Evolutionary conservation across 1,284 basidiomycete species (phyloP), one percentile per base, ranked within the genome.

Genomic region (Cryptococcus jaspeensis): DNA sequence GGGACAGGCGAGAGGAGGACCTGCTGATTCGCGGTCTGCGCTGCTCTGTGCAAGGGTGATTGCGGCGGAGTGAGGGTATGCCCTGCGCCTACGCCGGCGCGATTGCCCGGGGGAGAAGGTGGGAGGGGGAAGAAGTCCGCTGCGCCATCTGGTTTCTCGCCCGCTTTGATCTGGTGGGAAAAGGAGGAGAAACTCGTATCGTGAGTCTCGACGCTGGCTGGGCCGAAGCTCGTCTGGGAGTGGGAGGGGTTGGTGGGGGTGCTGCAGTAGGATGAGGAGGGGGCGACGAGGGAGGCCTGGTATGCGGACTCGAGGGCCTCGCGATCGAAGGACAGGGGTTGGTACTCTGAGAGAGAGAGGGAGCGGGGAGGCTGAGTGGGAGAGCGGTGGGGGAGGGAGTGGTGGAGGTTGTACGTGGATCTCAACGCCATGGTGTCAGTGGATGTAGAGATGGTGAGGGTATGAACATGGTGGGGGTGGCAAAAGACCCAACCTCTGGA

Each of bases 291-390:
- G 2, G 65, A 55, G 0, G 56, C 46, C 42, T 66, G 70, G 38
- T 71, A 69, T 1, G 63, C 61, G 5, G 66, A 41, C 40, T 64
- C 55, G 5, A 64, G 44, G 1, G 65, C 66, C 41, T 70, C 68
- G 6, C 70, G 60, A 55, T 72, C 70, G 47, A 72, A 66, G 13
- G 55, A 25, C 6, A 72, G 51, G 3, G 68, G 70, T 51, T 67
- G 65, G 50, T 72, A 72, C n/a, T 67, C 70, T 20, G 64, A 62
- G 16, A 72, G 50, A 13, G 64, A 65, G 25, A 71, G 53, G 2
- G 67, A 64, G 6, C 54, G 57, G 25, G 67, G 63, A 52, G 64
- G 59, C 7, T 58, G 50, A n/a, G 46, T 58, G 0, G 61, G 59
- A n/a, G 67, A 60, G 20, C 65, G 60, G 43, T 61, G 62, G n/a